These are phyloP conservation scores for Calonectria pteridis DNA, from an alignment of 2,329 filamentous ascomycete species.

Conservation along the genomic window DNA sequence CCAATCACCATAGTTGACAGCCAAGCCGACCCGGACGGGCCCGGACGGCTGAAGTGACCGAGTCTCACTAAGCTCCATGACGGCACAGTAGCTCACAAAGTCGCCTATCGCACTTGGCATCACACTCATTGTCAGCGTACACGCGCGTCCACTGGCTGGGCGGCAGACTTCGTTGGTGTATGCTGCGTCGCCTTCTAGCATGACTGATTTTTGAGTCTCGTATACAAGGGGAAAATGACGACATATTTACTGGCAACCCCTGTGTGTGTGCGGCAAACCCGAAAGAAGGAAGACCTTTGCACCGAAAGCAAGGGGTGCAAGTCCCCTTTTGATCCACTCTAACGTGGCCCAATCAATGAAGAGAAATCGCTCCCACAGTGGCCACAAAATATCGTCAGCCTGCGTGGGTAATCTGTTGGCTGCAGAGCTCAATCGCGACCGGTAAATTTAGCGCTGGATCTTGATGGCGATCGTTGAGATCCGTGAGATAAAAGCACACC, in stretches of 20 bases:
- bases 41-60: background rate
- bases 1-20: background rate
- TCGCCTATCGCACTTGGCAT: background rate
- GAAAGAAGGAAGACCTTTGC: background rate
- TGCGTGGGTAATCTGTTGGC: background rate
- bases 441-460: background rate
- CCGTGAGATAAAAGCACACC: background rate
- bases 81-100: background rate
- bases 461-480: background rate
- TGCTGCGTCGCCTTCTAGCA: background rate
- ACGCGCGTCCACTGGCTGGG: background rate
- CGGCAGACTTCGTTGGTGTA: background rate
- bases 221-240: background rate
- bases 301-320: background rate
- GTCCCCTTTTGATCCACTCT: background rate
- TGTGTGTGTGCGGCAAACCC: background rate
- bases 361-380: background rate
- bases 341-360: background rate
- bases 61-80: slow-evolving; percentile 5
- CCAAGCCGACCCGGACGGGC: background rate
- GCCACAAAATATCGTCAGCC: background rate
- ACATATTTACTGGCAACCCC: background rate
- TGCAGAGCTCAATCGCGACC: background rate
- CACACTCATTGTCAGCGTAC: background rate
- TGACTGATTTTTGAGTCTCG: background rate